These are phyloP conservation scores for Penicillium waksmanii DNA, from an alignment of 495 filamentous ascomycete species.

Conservation along the genomic window DNA sequence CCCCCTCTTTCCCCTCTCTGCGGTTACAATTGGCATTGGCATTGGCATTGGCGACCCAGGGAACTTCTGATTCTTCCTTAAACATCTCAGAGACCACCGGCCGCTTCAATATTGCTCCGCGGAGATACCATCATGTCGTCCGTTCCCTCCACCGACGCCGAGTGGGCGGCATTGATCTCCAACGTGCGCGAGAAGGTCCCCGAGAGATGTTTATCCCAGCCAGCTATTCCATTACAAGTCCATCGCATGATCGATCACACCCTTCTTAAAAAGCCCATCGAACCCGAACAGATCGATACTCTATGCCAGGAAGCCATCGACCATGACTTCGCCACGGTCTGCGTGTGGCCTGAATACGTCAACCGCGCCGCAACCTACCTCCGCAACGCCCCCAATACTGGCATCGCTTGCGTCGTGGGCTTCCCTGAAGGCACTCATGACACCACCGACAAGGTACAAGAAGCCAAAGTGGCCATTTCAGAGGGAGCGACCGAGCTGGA, in stretches of 20 bases:
- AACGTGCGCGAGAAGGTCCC: conserved; percentile 31
- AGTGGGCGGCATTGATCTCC: conserved; percentile 41
- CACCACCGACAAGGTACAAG: conserved; percentile 55
- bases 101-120: conserved; percentile 1
- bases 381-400: conserved; percentile 45
- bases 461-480: conserved; percentile 58
- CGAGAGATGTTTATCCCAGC: conserved; percentile 28
- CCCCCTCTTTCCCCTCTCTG: conserved; percentile 23
- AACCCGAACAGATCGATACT: conserved; percentile 56
- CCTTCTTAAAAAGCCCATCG: conserved; percentile 59
- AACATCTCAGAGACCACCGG: not conserved
- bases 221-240: conserved; percentile 27
- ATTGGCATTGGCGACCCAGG: too few species aligned
- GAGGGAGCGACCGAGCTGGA: conserved; percentile 67
- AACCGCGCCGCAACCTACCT: conserved; percentile 56
- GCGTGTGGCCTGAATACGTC: conserved; percentile 59
- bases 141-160: conserved; percentile 37
- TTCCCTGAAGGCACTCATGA: conserved; percentile 67
- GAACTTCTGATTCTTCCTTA: not conserved
- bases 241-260: conserved; percentile 68
- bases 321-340: conserved; percentile 63
- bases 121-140: conserved; percentile 30
- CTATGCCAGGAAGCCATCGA: conserved; percentile 65
- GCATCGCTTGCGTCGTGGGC: conserved; percentile 66
- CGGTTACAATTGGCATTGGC: not conserved